phyloP scores from a whole-genome alignment of 306 rosid species.

The Pachyrhizus erosus region DNA sequence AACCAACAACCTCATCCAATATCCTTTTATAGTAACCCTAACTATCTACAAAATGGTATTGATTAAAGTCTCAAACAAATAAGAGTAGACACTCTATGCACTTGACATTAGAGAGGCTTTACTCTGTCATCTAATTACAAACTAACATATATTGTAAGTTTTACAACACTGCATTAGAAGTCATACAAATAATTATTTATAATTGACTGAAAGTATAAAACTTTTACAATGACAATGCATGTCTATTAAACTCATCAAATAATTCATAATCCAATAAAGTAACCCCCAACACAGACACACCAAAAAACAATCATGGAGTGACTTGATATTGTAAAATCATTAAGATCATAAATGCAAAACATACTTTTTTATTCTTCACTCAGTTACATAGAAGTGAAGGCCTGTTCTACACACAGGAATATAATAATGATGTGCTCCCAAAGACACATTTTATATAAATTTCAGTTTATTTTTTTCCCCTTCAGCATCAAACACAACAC shows the following conservation, averaged over 20 bases:
- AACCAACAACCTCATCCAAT: not conserved
- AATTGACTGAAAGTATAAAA: not conserved
- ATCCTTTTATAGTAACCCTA: not conserved
- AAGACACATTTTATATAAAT: slow-evolving; percentile 1
- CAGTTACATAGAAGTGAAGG: slow-evolving; percentile 4
- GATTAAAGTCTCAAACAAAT: not conserved
- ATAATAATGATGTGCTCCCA: not conserved
- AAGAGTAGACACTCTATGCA: not conserved
- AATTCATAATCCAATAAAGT: not conserved
- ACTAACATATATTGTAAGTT: no score
- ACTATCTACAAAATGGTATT: slow-evolving; percentile 3
- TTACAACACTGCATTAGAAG: not conserved
- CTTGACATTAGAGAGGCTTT: not conserved
- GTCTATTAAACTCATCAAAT: not conserved
- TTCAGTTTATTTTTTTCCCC: not conserved
- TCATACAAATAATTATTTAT: not conserved
- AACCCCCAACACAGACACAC: not conserved
- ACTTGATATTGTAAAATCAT: slow-evolving; percentile 17
- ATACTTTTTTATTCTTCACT: slow-evolving; percentile 8
- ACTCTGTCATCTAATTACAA: not conserved
- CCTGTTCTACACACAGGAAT: not conserved
- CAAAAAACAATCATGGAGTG: not conserved
- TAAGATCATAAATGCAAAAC: not conserved
- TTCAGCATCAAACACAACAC: not conserved
- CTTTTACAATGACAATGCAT: not conserved